Percentiles rank a stretch among this genome's conserved stretches.
phyloP scores from a whole-genome alignment of 2,329 filamentous ascomycete species.

The Arthrobotrys conoides region DNA sequence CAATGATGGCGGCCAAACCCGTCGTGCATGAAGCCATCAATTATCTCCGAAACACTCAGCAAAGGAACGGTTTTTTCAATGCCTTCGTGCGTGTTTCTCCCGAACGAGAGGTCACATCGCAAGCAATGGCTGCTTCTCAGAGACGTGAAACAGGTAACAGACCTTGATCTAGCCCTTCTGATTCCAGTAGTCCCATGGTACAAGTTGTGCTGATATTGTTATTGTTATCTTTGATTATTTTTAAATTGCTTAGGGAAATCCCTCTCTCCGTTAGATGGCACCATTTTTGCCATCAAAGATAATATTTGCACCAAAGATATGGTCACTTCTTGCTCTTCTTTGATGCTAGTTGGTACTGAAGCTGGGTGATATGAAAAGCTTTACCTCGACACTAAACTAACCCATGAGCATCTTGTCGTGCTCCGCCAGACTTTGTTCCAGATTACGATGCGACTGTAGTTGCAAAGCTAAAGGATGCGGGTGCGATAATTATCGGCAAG shows the following conservation, averaged over 20 bases:
- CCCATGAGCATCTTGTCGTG: neutral
- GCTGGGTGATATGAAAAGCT: neutral
- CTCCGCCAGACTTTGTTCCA: constrained; percentile 76
- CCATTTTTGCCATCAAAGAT: constrained; percentile 79
- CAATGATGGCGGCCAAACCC: constrained; percentile 15
- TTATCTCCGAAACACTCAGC: constrained; percentile 23
- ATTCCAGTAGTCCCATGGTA: neutral
- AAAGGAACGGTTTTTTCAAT: constrained; percentile 40
- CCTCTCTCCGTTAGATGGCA: constrained; percentile 66
- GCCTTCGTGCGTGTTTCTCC: constrained; percentile 34
- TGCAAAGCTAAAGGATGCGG: constrained; percentile 75
- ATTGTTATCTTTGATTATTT: too few species aligned
- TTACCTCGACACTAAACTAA: constrained; percentile 26
- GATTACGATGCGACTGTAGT: constrained; percentile 84
- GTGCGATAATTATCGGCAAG: constrained; percentile 79
- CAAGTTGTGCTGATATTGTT: neutral
- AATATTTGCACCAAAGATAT: constrained; percentile 78
- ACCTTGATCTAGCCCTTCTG: neutral
- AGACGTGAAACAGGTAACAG: constrained; percentile 4
- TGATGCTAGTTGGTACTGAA: constrained; percentile 72
- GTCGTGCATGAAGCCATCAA: constrained; percentile 28
- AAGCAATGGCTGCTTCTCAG: constrained; percentile 12
- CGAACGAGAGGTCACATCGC: neutral
- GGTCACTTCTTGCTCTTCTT: constrained; percentile 87
- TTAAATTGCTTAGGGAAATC: neutral